Evolutionary conservation across 2,329 filamentous ascomycete species (phyloP), one percentile per base, ranked within the genome.

Genomic region (Aspergillus pseudoglaucus): DNA sequence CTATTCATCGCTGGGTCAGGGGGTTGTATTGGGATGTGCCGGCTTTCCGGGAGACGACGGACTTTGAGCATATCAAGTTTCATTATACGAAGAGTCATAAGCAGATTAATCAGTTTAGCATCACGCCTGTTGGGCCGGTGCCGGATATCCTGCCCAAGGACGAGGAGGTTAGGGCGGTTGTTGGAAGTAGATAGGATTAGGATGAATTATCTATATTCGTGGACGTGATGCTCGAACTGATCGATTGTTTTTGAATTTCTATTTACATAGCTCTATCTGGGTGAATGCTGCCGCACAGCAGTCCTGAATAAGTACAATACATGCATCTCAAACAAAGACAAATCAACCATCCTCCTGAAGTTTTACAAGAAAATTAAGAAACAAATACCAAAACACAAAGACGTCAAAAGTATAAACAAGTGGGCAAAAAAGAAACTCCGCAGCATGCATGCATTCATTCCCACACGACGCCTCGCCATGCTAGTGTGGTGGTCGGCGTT

Each of bases 41-140:
- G 0, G 89, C 88, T 2, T 96, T 95, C 72, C 74, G 75, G 53
- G 81, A 87, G 45, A 93, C 90, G 52, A 95, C 90, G 18, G 81
- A 96, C 68, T 95, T 95, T 66, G 81, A 94, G 67, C 93, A 98
- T 72, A 97, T 97, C 74, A 96, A 95, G 80, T 85, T 79, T 40
- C 82, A 85, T 59, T 85, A 85, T 63, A 84, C 81, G 2, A 82
- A 81, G 72, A 82, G 78, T 54, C 82, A 84, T 66, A 71, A 65
- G 55, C 81, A 84, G 68, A 84, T 85, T 57, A 85, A 85, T 62
- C 79, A 63, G 42, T 77, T 76, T 65, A 71, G 76, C 35, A 95
- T 98, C 63, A 91, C 89, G 20, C 90, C 91, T 1, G 64, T 95
- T 14, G 91, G 91, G 0, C 91, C 93, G 4, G 59, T 89, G 61